Evolutionary conservation across 2,329 filamentous ascomycete species (phyloP).

Genomic region (Exophiala xenobiotica): DNA sequence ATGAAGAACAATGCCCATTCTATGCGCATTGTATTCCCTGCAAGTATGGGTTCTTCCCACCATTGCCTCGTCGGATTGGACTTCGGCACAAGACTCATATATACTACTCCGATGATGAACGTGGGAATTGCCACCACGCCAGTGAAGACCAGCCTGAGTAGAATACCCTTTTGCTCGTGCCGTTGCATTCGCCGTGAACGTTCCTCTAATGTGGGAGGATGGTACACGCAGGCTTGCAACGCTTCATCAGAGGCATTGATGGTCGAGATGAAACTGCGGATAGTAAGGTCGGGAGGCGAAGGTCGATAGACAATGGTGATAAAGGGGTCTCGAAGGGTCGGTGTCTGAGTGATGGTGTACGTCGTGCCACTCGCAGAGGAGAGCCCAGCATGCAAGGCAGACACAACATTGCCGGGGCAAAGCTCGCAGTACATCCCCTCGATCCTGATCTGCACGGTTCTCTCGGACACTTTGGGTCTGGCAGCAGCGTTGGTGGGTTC

Average conservation of each 20-base stretch:
- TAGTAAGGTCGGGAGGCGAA: conserved; percentile 65
- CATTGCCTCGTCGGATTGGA: conserved; percentile 60
- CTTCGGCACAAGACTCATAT: conserved; percentile 75
- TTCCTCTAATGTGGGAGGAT: conserved; percentile 80
- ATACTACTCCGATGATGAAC: conserved; percentile 83
- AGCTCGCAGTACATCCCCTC: conserved; percentile 74
- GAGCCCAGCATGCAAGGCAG: conserved; percentile 30
- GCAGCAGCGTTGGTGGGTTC: conserved; percentile 34
- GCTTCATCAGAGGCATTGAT: conserved; percentile 66
- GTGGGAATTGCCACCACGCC: conserved; percentile 72
- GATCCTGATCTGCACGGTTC: conserved; percentile 65
- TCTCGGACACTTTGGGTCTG: conserved; percentile 27
- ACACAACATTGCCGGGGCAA: conserved; percentile 56
- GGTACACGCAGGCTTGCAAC: conserved; percentile 69
- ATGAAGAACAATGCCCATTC: conserved; percentile 79
- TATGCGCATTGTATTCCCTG: conserved; percentile 68
- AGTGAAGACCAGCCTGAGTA: conserved; percentile 70
- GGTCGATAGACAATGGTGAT: conserved; percentile 71
- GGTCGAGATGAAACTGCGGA: conserved; percentile 68
- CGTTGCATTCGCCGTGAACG: conserved; percentile 70
- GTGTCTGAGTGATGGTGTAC: conserved; percentile 50
- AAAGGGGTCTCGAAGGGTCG: conserved; percentile 63
- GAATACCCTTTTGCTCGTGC: conserved; percentile 66
- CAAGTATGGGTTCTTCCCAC: conserved; percentile 68
- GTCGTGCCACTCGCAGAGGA: conserved; percentile 39